Base-by-base conservation (phyloP, 495 filamentous ascomycete species). In the Immersiella caudata region DNA sequence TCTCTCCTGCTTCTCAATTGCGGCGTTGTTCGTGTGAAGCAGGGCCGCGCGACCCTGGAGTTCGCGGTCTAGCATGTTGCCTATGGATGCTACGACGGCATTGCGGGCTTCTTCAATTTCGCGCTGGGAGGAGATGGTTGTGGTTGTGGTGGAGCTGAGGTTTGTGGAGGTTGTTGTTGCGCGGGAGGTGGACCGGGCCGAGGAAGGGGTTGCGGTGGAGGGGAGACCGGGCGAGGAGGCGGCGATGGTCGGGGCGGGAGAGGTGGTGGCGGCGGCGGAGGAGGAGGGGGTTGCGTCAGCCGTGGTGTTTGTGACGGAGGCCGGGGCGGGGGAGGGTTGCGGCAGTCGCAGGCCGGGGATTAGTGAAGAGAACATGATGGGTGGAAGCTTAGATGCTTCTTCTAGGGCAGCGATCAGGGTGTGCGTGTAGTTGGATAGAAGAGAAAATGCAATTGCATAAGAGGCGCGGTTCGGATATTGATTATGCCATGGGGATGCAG, bases 21-120 rank as follows among this genome's bases (percentile, higher is more conserved):
- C 87, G 7, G 78, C 76, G 2, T 87, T 81, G 81, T 97, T 97
- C 22, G 77, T 73, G 77, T 95, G 91, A 33, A 99, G 86, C 36
- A 84, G 87, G n/a, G 82, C 78, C 7, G 91, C 93, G 71, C 94
- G 92, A 35, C 87, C 83, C 58, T 86, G 84, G 24, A 97, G 86
- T 59, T 90, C 85, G 24, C 83, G 75, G 79, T 93, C 89, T 56
- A 93, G 79, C 68, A 94, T 87, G 76, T 91, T 89, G 73, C 83
- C 81, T 56, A 95, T 89, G 7, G 91, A 89, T n/a, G 91, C 91
- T 21, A 89, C 85, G 74, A 97, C 88, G 16, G 91, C 91, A 56
- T 85, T 80, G 73, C 89, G 87, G 59, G 93, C 92, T 84, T 94
- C 88, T 60, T 81, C 74, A 46, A 84, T 73, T 68, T 79, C 75